phyloP scores from a whole-genome alignment of 805 yeast species.

The Schwanniomyces yamadae region DNA sequence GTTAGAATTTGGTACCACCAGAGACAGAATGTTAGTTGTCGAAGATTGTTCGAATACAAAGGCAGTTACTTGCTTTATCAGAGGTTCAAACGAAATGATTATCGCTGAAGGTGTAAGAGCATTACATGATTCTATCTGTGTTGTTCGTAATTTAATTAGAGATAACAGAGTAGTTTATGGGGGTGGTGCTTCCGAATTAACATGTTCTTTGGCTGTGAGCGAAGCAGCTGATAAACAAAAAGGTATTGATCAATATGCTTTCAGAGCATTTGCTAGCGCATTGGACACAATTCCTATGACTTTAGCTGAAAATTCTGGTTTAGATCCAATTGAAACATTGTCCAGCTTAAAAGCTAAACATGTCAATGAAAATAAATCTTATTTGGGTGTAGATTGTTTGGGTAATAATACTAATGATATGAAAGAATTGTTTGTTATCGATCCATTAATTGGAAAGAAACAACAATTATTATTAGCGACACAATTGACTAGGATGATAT shows the following conservation, averaged over 20 bases:
- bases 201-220: conserved; percentile 87
- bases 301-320: conserved; percentile 94
- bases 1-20: conserved; percentile 92
- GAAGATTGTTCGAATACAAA: conserved; percentile 85
- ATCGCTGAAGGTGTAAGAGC: conserved; percentile 97
- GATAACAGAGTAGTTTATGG: conserved; percentile 97
- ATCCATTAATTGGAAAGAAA: conserved; percentile 95
- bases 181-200: conserved; percentile 97
- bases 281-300: conserved; percentile 91
- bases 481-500: conserved; percentile 95
- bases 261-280: conserved; percentile 91
- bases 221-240: conserved; percentile 89
- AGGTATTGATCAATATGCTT: conserved; percentile 97
- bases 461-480: conserved; percentile 95
- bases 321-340: conserved; percentile 88
- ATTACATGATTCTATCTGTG: conserved; percentile 93
- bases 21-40: conserved; percentile 92
- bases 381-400: conserved; percentile 91
- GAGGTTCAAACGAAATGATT: conserved; percentile 98
- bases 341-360: conserved; percentile 83
- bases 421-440: conserved; percentile 92
- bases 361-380: conserved; percentile 64
- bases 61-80: conserved; percentile 87
- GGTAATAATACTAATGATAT: conserved; percentile 87
- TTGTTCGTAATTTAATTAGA: conserved; percentile 89